These are phyloP conservation scores for Suillus bovinus DNA, from an alignment of 768 basidiomycete genomes.

Conservation along the genomic window DNA sequence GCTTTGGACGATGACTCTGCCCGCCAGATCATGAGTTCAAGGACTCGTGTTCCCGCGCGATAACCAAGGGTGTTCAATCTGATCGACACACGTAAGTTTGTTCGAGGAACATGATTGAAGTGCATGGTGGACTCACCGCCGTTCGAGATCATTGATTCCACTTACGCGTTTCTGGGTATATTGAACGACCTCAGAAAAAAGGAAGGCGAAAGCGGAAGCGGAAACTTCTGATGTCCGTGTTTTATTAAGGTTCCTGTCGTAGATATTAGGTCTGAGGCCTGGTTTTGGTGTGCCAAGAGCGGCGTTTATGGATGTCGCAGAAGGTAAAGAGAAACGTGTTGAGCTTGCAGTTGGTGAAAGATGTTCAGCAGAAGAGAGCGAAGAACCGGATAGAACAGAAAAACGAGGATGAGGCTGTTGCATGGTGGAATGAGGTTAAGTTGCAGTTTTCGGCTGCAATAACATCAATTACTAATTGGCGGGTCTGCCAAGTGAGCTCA, in stretches of 20 bases:
- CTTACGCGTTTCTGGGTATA: constrained; percentile 95
- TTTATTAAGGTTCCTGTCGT: constrained; percentile 89
- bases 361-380: constrained; percentile 45
- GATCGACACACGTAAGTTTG: not conserved
- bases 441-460: not conserved
- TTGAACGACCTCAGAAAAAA: constrained; percentile 92
- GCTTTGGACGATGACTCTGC: constrained; percentile 76
- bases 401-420: constrained; percentile 61
- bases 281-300: constrained; percentile 38
- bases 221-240: constrained; percentile 83
- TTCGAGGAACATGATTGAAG: not conserved
- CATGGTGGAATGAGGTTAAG: constrained; percentile 36
- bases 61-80: constrained; percentile 94
- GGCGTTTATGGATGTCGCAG: constrained; percentile 48
- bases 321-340: constrained; percentile 69
- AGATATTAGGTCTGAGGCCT: constrained; percentile 67
- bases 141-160: constrained; percentile 94
- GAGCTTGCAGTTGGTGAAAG: constrained; percentile 60
- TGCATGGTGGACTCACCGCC: constrained; percentile 55
- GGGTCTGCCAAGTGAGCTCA: not conserved
- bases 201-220: constrained; percentile 79
- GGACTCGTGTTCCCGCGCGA: constrained; percentile 82
- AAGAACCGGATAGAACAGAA: constrained; percentile 65
- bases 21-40: constrained; percentile 85
- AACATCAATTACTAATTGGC: not conserved